Conservation (phyloP, 192 early-diverging fungal species). For the Podila clonocystis region DNA sequence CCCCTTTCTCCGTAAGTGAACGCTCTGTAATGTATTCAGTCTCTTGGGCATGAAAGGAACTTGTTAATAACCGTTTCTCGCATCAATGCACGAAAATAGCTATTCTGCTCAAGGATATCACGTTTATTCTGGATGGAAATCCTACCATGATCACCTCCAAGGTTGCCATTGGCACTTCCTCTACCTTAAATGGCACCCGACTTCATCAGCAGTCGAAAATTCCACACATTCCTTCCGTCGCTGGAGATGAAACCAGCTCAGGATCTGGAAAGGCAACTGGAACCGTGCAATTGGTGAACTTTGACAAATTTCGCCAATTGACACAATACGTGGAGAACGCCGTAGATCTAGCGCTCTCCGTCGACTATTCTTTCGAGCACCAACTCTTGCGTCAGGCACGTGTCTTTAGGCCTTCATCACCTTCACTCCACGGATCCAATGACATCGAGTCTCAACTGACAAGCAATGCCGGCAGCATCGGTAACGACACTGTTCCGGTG, state of each 20-base stretch:
- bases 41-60: background rate
- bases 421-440: background rate
- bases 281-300: slow-evolving; percentile 45
- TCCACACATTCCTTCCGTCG: background rate
- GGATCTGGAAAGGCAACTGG: background rate
- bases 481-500: background rate
- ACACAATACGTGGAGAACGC: slow-evolving; percentile 49
- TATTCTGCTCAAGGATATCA: slow-evolving; percentile 76
- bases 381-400: slow-evolving; percentile 46
- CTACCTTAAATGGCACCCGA: background rate
- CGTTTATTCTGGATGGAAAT: slow-evolving; percentile 80
- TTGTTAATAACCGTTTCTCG: background rate
- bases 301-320: slow-evolving; percentile 59
- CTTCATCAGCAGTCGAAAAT: background rate
- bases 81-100: slow-evolving; percentile 25
- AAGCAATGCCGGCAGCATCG: background rate
- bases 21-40: background rate
- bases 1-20: slow-evolving; percentile 67
- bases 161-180: background rate
- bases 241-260: background rate
- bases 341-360: slow-evolving; percentile 37
- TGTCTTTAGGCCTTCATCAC: slow-evolving; percentile 38
- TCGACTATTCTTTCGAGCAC: slow-evolving; percentile 58
- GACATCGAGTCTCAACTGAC: background rate
- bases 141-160: slow-evolving; percentile 49